phyloP scores from a whole-genome alignment of 1,139 yeast genomes.

The Yamadazyma songkhlaensis region DNA sequence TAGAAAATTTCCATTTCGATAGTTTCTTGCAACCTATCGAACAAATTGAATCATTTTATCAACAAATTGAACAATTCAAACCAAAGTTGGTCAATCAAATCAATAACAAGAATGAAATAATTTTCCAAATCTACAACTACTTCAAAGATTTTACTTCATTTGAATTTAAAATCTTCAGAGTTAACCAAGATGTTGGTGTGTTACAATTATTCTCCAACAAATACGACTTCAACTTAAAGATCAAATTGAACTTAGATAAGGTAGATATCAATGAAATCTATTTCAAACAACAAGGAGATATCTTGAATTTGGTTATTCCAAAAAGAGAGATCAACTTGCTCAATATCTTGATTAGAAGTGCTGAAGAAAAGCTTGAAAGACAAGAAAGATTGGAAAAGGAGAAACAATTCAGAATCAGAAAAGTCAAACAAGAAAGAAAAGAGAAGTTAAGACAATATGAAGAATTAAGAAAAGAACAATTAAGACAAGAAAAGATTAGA shows the following conservation, averaged over 20 bases:
- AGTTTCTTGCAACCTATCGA: conserved; percentile 3
- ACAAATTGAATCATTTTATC: conserved; percentile 3
- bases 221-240: conserved; percentile 34
- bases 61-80: conserved; percentile 11
- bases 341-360: neutral
- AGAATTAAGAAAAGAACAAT: conserved; percentile 23
- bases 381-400: conserved; percentile 6
- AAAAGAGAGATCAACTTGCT: conserved; percentile 17
- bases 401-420: conserved; percentile 10
- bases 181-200: conserved; percentile 18
- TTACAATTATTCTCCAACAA: conserved; percentile 27
- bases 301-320: conserved; percentile 41
- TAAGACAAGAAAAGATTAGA: conserved; percentile 13
- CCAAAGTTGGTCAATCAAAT: conserved; percentile 37
- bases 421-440: conserved; percentile 8
- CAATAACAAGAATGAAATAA: conserved; percentile 37
- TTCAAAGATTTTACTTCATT: conserved; percentile 36
- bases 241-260: conserved; percentile 32
- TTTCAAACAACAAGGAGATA: conserved; percentile 33
- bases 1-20: neutral
- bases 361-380: conserved; percentile 4
- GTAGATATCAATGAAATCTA: conserved; percentile 33
- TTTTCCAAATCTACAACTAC: conserved; percentile 37
- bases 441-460: conserved; percentile 13
- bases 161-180: conserved; percentile 35